Evolutionary conservation across 495 filamentous ascomycete species (phyloP), one percentile per base, ranked within the genome.

Genomic region (Penicillium egyptiacum): DNA sequence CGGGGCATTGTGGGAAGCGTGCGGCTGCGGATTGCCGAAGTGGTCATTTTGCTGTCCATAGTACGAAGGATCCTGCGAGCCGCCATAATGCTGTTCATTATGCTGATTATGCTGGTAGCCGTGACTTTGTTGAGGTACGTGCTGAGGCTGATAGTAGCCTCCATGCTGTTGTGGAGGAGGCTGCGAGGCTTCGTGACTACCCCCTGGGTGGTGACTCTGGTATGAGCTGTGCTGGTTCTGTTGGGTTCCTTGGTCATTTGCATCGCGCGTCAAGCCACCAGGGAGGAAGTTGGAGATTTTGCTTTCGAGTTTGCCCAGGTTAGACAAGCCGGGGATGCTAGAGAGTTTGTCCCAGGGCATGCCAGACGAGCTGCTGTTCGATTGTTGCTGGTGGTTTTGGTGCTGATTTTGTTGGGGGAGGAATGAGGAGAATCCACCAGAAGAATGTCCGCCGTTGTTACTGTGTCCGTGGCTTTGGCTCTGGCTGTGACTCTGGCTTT

Each of bases 261-360:
- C n/a, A 12, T 31, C 16, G 40, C 41, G 46, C 22, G 17, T 33
- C 41, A 37, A 41, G 16, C 58, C 58, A 33, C 83, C 70, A 63
- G 81, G 60, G 66, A 81, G 69, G 68, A 77, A 65, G 44, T 63
- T 61, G 4, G 72, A 74, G 37, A 75, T 57, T 19, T 67, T 70
- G 25, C 70, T 75, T 42, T 67, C 67, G 14, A 76, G 62, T 37
- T 74, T 76, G 37, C 65, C 64, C 39, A 78, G 33, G 22, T 69
- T 71, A 2, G 73, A 77, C 28, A 78, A 69, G 12, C 76, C 75
- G 0, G 76, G 76, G 26, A 79, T 77, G 40, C 61, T 68, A 26
- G 70, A 72, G 4, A 79, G 52, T 39, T 75, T 69, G 12, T 73
- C 69, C 66, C 70, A 74, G 11, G 75, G 75, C 42, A 68, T 44